Base-by-base conservation (phyloP, 192 early-diverging fungal genomes). In the Dimargaris xerosporica region DNA sequence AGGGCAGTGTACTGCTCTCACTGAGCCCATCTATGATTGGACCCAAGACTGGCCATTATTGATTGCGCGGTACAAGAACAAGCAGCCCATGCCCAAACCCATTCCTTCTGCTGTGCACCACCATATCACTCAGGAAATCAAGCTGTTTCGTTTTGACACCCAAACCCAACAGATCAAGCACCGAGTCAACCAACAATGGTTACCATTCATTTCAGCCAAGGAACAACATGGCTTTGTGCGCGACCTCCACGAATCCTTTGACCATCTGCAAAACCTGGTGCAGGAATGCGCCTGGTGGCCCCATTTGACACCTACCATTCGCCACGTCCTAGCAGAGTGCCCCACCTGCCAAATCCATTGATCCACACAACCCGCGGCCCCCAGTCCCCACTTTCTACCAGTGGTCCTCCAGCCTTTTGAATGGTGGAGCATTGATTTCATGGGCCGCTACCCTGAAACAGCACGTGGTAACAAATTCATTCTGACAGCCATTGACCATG, bases 391-490 rank as follows among this genome's bases (percentile, higher is more conserved):
- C 23, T 42, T 26, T 19, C 41, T 66, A 25, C 25, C 31, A 12
- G 46, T 50, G 19, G 11, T 19, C 19, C 26, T 61, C 7, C 56
- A 50, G 26, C 65, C 58, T 0, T 66, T 66, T 51, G 25, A 43
- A n/a, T n/a, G 48, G 3, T 66, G 65, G 65, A 23, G 28, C 3
- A 51, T 66, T 16, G 65, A 66, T 42, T 66, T 66, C 31, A 66
- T 66, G 48, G 65, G 65, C 34, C 34, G 30, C 3, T 66, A 61
- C 23, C 65, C 65, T 0, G 31, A 61, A 39, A 66, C 65, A 2
- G 17, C n/a, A 15, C 5, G 1, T 3, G 48, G 48, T 11, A 66
- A 66, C 65, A 46, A 51, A 16, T 66, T 52, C 47, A 66, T 66
- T 17, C 16, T 66, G 3, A 47, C 58, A 1, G 65, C 65, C 3